Evolutionary conservation across 2,329 filamentous ascomycete species (phyloP), one percentile per base, ranked within the genome.

Genomic region (Epichloe elymi): DNA sequence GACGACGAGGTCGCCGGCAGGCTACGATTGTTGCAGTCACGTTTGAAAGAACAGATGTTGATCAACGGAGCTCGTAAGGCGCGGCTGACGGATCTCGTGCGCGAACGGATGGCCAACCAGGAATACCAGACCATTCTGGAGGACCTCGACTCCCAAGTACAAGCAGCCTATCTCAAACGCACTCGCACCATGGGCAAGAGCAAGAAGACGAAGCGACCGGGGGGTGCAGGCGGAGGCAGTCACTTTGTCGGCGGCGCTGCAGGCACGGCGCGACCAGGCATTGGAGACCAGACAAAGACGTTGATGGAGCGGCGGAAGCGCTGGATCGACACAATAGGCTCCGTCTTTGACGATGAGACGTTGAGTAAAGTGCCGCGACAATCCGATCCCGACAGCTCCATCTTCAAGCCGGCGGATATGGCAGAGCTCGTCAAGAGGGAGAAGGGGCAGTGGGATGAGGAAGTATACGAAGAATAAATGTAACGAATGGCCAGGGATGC

Each of bases 101-200:
- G 89, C 59, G 90, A 95, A 65, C 83, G 88, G 57, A 91, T 98
- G 80, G 93, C 93, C 0, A 84, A 93, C 69, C 93, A 98, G 64
- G 93, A 98, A 65, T 98, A 95, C 72, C 86, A 85, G 65, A 96
- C 89, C 51, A 98, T 98, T 59, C 84, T 94, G 48, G 93, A 98
- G 64, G 93, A 98, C 65, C 82, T 98, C 20, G 93, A 98, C 72
- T 82, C 83, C 41, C 93, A 97, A 65, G 89, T 97, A 41, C 90
- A 97, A 63, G 85, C 88, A 48, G 91, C 93, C 3, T 98, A 97
- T 63, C 82, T 95, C 43, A 98, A 98, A 71, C 86, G 93, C 23
- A 97, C 91, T 30, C 83, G 93, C 45, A 95, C 88, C 0, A 85
- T 97, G 70, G 88, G 90, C 65, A 94, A 97, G 72, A 88, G 82